These are phyloP conservation scores for Pichia sp. DNA, from an alignment of 1,139 yeast genomes.

Conservation along the genomic window DNA sequence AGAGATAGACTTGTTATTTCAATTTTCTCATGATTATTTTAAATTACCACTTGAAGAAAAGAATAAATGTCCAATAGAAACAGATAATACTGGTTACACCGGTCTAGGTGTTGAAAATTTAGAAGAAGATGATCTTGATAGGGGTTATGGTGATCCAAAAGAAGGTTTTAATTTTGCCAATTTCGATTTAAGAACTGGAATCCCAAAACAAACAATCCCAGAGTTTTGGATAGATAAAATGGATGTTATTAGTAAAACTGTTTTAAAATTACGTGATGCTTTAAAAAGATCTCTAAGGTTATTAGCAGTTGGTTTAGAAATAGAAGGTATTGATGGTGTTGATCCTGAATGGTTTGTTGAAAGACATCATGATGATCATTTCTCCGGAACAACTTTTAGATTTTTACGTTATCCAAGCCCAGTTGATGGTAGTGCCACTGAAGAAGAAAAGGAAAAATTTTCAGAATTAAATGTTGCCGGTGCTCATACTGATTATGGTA, in stretches of 20 bases:
- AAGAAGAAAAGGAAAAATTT: constrained; percentile 32
- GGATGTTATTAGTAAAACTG: constrained; percentile 30
- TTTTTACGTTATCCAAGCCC: constrained; percentile 50
- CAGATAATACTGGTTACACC: constrained; percentile 46
- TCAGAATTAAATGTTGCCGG: constrained; percentile 39
- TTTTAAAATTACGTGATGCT: constrained; percentile 37
- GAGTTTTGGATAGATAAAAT: constrained; percentile 34
- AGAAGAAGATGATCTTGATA: constrained; percentile 40
- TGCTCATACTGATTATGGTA: constrained; percentile 56
- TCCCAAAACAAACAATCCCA: constrained; percentile 36
- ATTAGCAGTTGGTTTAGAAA: constrained; percentile 44
- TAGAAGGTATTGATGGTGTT: constrained; percentile 36
- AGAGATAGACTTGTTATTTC: constrained; percentile 41
- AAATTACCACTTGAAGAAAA: constrained; percentile 38
- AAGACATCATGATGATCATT: constrained; percentile 37
- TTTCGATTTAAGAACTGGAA: constrained; percentile 38
- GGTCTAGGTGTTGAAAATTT: constrained; percentile 47
- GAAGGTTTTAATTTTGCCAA: constrained; percentile 37
- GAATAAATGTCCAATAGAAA: constrained; percentile 33
- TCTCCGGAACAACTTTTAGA: constrained; percentile 47
- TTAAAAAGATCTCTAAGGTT: constrained; percentile 38
- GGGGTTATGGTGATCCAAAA: constrained; percentile 46
- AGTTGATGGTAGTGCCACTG: constrained; percentile 28
- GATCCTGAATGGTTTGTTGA: constrained; percentile 40
- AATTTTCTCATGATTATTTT: constrained; percentile 40